phyloP scores from a whole-genome alignment of 2,329 filamentous ascomycete genomes.

The Sclerotiophoma versabilis region DNA sequence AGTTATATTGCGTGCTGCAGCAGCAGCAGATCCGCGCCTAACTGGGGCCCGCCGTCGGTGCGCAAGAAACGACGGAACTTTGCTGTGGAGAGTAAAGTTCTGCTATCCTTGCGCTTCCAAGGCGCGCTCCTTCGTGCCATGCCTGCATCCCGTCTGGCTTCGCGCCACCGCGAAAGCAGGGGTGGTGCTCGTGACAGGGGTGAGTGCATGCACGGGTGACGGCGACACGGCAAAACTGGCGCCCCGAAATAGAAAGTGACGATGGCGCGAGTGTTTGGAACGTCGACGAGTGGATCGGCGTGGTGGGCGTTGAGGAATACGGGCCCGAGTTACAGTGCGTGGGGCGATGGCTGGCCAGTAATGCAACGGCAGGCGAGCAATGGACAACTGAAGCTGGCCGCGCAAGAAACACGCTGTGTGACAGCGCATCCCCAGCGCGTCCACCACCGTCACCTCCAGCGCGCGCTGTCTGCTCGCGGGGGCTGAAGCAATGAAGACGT shows the following conservation, averaged over 20 bases:
- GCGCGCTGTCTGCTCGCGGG: neutral
- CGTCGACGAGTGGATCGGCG: conserved; percentile 32
- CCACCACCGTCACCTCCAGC: neutral
- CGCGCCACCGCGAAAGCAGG: conserved; percentile 31
- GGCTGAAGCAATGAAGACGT: conserved; percentile 1
- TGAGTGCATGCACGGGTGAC: conserved; percentile 25
- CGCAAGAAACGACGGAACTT: conserved; percentile 37
- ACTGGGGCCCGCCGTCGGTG: conserved; percentile 23
- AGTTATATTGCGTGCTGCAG: conserved; percentile 36
- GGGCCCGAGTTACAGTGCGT: conserved; percentile 23
- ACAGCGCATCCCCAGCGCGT: conserved; percentile 15
- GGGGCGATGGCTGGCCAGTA: conserved; percentile 22
- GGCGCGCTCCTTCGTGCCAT: conserved; percentile 27
- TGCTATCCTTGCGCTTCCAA: conserved; percentile 26
- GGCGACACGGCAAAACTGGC: conserved; percentile 32
- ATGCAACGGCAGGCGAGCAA: conserved; percentile 20
- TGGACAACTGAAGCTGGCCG: conserved; percentile 8
- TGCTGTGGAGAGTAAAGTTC: conserved; percentile 23
- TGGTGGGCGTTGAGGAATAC: conserved; percentile 26
- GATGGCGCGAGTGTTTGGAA: conserved; percentile 36
- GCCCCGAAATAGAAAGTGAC: conserved; percentile 40
- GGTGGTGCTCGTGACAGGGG: conserved; percentile 17
- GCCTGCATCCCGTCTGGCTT: conserved; percentile 30
- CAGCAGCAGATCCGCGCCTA: conserved; percentile 26
- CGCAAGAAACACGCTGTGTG: conserved; percentile 7